Evolutionary conservation across 495 filamentous ascomycete species (phyloP), one percentile per base, ranked within the genome.

Genomic region (Penicillium mononematosum): DNA sequence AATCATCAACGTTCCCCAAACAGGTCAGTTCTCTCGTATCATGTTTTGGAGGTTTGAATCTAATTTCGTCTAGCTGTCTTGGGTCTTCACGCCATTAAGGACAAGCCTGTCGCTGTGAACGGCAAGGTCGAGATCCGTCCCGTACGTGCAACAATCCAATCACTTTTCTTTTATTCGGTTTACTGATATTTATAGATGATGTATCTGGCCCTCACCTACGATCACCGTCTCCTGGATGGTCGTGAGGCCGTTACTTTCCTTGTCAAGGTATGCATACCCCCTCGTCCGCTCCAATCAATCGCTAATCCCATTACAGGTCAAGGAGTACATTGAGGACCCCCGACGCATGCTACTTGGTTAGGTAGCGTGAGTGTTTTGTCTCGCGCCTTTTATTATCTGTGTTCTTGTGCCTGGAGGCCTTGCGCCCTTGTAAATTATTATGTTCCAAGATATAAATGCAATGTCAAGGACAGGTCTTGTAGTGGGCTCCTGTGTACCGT

Each of bases 1-100:
- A n/a, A 98, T 98, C 70, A 98, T 98, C 78, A 98, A 98, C 74
- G 78, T 96, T 24, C 94, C 94, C 20, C 94, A 98, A 72, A 93
- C 90, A 38, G 82, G 81, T 83, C 63, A 47, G 75, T 60, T n/a
- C 9, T 12, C 27, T 49, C 39, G 8, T 20, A 5, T n/a, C 43
- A 11, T 36, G 36, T 34, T 51, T 27, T 22, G 25, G 41, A 22
- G 20, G 24, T 49, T 29, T 27, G 24, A 46, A 34, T 45, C 70
- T 73, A 60, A 74, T 17, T 41, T 43, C 38, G 12, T 45, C 5
- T 55, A 80, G 94, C 93, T 50, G 94, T 98, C 25, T 81, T 98
- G 55, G 94, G 94, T 53, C 85, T 98, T n/a, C 94, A 98, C 73
- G 91, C 93, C 29, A 97, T 96, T 73, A 98, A 98, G 81, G 92